Conservation (phyloP, 805 yeast genomes). For the Saccharomycopsis amapae region DNA sequence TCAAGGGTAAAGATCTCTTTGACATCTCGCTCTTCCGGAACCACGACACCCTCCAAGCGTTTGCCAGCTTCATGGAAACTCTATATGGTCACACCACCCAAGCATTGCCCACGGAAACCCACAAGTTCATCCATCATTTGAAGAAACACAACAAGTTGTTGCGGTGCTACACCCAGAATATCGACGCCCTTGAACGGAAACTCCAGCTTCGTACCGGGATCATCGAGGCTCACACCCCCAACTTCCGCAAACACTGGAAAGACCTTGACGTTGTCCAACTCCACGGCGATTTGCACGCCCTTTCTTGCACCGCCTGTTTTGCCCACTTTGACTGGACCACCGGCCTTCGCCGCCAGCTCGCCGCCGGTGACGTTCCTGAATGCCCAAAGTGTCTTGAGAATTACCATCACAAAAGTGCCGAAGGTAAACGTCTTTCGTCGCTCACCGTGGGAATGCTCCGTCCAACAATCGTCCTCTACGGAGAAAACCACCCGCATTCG, state of each 20-base stretch:
- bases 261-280: slow-evolving; percentile 74
- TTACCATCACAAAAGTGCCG: slow-evolving; percentile 46
- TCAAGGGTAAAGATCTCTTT: slow-evolving; percentile 85
- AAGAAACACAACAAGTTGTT: slow-evolving; percentile 59
- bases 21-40: slow-evolving; percentile 77
- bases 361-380: slow-evolving; percentile 64
- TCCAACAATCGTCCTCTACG: slow-evolving; percentile 88
- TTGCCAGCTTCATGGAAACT: slow-evolving; percentile 84
- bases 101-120: slow-evolving; percentile 82
- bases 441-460: slow-evolving; percentile 68
- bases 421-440: slow-evolving; percentile 56
- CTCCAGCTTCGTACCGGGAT: slow-evolving; percentile 56
- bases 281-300: slow-evolving; percentile 78
- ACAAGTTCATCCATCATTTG: slow-evolving; percentile 57
- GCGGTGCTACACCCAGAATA: slow-evolving; percentile 91
- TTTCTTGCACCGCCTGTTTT: slow-evolving; percentile 72
- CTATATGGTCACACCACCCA: slow-evolving; percentile 53
- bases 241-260: slow-evolving; percentile 44
- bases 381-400: slow-evolving; percentile 63
- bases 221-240: slow-evolving; percentile 31
- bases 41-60: slow-evolving; percentile 56
- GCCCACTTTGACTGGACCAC: slow-evolving; percentile 54
- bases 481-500: slow-evolving; percentile 87
- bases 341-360: slow-evolving; percentile 39
- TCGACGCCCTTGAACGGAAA: slow-evolving; percentile 75